Evolutionary conservation across 441 rosid species (phyloP).

Genomic region (Gossypium trilobum): DNA sequence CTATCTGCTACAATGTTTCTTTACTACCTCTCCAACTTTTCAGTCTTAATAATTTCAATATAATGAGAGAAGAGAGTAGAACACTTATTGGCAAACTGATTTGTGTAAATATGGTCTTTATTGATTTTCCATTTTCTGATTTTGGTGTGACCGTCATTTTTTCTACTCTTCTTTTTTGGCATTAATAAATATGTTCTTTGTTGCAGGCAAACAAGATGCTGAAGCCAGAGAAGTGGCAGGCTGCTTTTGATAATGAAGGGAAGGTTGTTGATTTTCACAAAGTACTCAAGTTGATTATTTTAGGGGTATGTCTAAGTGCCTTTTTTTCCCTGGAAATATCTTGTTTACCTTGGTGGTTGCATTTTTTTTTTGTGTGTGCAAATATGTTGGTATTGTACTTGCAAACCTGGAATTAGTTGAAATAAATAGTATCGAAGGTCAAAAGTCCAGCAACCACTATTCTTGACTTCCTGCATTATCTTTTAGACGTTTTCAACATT

Average conservation of each 20-base stretch:
- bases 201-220: conserved; percentile 68
- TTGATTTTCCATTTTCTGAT: background rate
- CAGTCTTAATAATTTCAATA: background rate
- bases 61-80: background rate
- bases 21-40: background rate
- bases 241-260: conserved; percentile 67
- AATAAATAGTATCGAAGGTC: background rate
- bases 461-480: background rate
- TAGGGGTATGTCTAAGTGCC: conserved; percentile 57
- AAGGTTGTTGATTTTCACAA: conserved; percentile 68
- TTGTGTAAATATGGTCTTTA: background rate
- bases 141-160: background rate
- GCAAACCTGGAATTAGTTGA: background rate
- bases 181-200: conserved; percentile 18
- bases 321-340: background rate
- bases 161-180: background rate
- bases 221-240: conserved; percentile 84
- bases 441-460: background rate
- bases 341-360: background rate
- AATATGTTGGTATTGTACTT: background rate
- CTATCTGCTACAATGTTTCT: background rate
- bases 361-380: background rate
- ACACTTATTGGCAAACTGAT: background rate
- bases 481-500: background rate
- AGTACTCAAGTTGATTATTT: conserved; percentile 62